Evolutionary conservation across 345 rosid species (phyloP), one percentile per base, ranked within the genome.

Genomic region (Gossypium australe): DNA sequence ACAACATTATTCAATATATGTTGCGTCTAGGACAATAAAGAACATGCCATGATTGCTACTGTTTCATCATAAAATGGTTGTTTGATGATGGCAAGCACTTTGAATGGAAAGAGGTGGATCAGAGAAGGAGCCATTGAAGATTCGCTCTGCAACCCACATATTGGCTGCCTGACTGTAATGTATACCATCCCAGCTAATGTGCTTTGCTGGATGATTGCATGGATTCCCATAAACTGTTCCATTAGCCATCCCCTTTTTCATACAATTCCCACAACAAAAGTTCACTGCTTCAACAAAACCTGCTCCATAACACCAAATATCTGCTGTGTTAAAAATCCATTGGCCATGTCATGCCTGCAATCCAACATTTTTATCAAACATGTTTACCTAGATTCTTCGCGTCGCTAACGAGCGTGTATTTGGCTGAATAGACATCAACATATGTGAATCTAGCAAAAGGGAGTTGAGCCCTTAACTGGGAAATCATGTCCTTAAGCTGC

Each of bases 131-230:
- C 94, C 89, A 6, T 76, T 67, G 38, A 91, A 80, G 64, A 91
- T 87, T 8, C 47, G 81, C 4, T 71, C 76, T 12, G 87, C 86
- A 16, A 91, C 71, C 81, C 86, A 84, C 72, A 63, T 52, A 70
- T 91, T 90, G 3, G 91, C 90, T 2, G 93, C 90, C 76, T 88
- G 78, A 0, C 90, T 66, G 80, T 86, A 91, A 82, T 89, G 95
- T 73, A 89, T 84, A 2, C 92, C 97, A 81, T 93, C 97, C 92
- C 98, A 93, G 79, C 91, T 91, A 24, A 91, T 76, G 78, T 84
- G 89, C 72, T 10, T 79, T 16, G 79, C 81, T 29, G 90, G 95
- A 73, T 84, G 70, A 56, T 76, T 34, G 73, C 97, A 91, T 0
- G 97, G 87, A 68, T 83, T 76, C 12, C 92, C 91, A 73, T 86